Base-by-base conservation (phyloP, 2,329 filamentous ascomycete species). In the Aspergillus brasiliensis region DNA sequence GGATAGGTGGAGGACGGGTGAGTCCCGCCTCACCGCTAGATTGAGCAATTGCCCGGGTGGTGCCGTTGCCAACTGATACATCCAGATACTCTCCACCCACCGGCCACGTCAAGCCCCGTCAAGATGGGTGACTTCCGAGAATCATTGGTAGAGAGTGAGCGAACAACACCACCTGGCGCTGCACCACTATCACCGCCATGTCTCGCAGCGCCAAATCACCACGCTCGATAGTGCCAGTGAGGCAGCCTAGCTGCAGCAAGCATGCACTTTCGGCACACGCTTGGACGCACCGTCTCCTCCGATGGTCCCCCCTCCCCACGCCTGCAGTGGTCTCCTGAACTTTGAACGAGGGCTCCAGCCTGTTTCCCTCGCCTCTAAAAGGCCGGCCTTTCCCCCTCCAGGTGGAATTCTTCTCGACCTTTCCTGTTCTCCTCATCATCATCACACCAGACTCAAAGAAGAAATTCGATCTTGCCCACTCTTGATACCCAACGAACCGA, bases 131-230 rank as follows among this genome's bases (percentile, higher is more conserved):
- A 28, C n/a, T 28, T 40, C 48, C 47, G 56, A 25, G 34, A 27
- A 27, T 57, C 40, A 66, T 66, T 66, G 64, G 64, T 23, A 56
- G 58, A 59, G 23, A 38, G 17, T 25, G 54, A 17, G 5, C 59
- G 49, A 48, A 59, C 54, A 59, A 58, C 61, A 65, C 58, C 56
- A 56, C 61, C 57, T 63, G 56, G 55, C 51, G 53, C 58, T 63
- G 64, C 62, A 64, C 59, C 55, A 59, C 49, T 31, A 66, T 65
- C 64, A 65, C 64, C 62, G 55, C 62, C 60, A 60, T 63, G 62
- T 63, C 58, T 59, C 49, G 64, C 64, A 66, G 58, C 49, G 58
- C 57, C 65, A 59, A 67, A 67, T 67, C 65, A 67, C 49, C 49
- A 54, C 58, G 21, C 53, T 28, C 31, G 51, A 54, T 51, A 27